These are phyloP conservation scores for Myrica gale DNA, from an alignment of 306 rosid species.

Conservation along the genomic window DNA sequence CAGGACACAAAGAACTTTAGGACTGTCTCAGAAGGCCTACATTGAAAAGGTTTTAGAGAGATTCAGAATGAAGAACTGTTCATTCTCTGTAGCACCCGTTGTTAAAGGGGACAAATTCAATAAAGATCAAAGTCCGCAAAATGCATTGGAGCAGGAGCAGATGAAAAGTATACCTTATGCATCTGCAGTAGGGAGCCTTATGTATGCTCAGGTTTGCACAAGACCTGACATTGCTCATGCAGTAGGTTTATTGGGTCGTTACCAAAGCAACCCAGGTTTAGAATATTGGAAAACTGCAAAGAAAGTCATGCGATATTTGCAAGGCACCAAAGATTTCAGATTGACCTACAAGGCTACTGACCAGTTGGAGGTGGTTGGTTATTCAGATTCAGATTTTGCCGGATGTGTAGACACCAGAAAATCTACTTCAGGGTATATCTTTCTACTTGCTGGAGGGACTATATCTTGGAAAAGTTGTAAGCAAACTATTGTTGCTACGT, in stretches of 20 bases:
- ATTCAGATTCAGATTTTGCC: not conserved
- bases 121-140: no score
- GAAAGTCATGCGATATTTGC: not conserved
- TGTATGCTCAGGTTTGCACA: not conserved
- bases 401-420: not conserved
- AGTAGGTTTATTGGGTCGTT: not conserved
- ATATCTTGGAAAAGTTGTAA: no score
- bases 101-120: not conserved
- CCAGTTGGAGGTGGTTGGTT: not conserved
- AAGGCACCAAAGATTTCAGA: not conserved
- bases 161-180: not conserved
- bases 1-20: no score
- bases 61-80: not conserved
- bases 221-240: not conserved
- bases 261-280: not conserved
- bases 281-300: not conserved
- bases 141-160: no score
- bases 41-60: not conserved
- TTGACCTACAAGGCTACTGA: not conserved
- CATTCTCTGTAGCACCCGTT: not conserved
- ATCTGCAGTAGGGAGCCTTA: not conserved
- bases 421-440: slow-evolving; percentile 5
- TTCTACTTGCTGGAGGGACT: not conserved
- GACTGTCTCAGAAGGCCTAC: not conserved
- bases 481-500: not conserved